phyloP scores from a whole-genome alignment of 805 yeast species.

The Candida coleopterorum region DNA sequence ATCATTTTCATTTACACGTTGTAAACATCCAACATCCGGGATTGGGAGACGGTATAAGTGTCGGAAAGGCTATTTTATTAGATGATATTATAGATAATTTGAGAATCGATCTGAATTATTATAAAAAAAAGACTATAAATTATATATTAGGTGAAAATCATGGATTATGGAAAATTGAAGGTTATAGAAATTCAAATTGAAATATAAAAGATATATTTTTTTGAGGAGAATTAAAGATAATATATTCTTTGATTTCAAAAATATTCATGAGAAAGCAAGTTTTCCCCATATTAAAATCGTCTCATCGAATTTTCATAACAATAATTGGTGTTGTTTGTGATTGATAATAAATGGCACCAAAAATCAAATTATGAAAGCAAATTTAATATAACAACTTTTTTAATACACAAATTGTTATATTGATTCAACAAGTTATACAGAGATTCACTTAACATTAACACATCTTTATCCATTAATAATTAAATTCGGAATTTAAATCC shows the following conservation, averaged over 20 bases:
- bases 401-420: too few species aligned
- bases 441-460: too few species aligned
- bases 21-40: constrained; percentile 72
- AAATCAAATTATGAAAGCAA: too few species aligned
- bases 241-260: too few species aligned
- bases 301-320: too few species aligned
- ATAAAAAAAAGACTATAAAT: constrained; percentile 50
- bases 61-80: constrained; percentile 77
- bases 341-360: too few species aligned
- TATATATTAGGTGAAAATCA: constrained; percentile 76
- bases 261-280: too few species aligned
- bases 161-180: constrained; percentile 53
- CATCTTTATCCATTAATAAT: constrained; percentile 46
- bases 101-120: constrained; percentile 53
- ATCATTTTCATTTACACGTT: constrained; percentile 91
- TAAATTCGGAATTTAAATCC: constrained; percentile 69
- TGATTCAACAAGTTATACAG: too few species aligned
- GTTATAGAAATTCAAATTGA: constrained; percentile 15
- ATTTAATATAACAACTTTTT: too few species aligned
- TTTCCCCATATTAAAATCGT: too few species aligned
- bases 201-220: constrained; percentile 3
- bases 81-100: constrained; percentile 80
- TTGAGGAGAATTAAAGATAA: too few species aligned
- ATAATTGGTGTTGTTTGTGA: too few species aligned
- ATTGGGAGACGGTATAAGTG: constrained; percentile 58